Evolutionary conservation across 345 rosid species (phyloP), one percentile per base, ranked within the genome.

Genomic region (Carallia pectinifolia): DNA sequence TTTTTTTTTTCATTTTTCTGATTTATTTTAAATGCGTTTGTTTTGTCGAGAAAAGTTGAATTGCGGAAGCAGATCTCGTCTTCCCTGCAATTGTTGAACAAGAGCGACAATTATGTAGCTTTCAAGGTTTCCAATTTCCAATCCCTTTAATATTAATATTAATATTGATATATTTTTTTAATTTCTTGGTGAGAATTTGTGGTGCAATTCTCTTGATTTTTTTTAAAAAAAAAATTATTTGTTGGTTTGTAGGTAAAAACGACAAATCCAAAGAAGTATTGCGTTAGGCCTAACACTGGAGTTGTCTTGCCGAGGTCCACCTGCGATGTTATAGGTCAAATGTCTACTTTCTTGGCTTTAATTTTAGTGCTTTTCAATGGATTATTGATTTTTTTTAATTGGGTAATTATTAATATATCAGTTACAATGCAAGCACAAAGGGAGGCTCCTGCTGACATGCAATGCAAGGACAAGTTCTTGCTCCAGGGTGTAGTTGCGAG

Each of bases 391-490:
- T 9, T 13, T 30, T 7, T 7, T 56, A 56, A 62, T 59, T 77
- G 58, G 29, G 5, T 30, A 8, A 70, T 71, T 68, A 16, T 69
- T 47, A 23, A 23, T 47, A 58, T 37, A 71, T 61, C 65, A 92
- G 98, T 92, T 68, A 92, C 96, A 61, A 90, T 92, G 95, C 98
- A 93, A 89, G 95, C 93, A 9, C 98, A 93, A 72, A 93, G 85
- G 82, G 97, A 89, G 81, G 79, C 82, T 30, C 89, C 95, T 4
- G 70, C 62, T 31, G 95, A 90, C 76, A 80, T 93, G 97, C 93
- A 90, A 81, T 90, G 96, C 78, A 92, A 83, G 83, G 96, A 92
- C 73, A 90, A 90, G 88, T 87, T 92, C 71, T 77, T 92, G 67
- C 90, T 92, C 71, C 98, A 86, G 67, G 77, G 88, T 79, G 96